Conservation (phyloP, 345 rosid species). For the Hirschfeldia incana region DNA sequence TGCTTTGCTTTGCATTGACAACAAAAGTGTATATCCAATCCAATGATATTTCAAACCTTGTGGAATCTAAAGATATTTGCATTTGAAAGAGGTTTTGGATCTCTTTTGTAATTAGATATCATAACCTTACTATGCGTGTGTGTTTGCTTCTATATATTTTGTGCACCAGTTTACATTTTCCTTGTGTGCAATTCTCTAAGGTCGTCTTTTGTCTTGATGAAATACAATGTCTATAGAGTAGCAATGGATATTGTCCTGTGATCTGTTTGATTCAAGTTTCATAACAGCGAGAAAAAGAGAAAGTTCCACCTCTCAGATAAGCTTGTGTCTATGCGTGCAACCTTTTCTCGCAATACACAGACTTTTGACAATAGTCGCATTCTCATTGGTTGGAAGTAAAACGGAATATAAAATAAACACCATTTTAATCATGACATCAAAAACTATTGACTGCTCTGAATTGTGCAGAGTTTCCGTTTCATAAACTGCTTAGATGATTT, state of each 20-base stretch:
- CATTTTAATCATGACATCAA: too few relatives aligned
- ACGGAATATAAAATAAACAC: too few relatives aligned
- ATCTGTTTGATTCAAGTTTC: too few relatives aligned
- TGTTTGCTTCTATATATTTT: background rate
- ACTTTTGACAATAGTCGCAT: too few relatives aligned
- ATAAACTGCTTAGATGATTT: too few relatives aligned
- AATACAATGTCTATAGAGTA: background rate
- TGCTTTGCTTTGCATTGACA: conserved; percentile 26
- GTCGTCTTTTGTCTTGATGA: background rate
- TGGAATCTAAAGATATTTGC: conserved; percentile 19
- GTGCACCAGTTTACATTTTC: background rate
- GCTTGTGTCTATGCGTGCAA: too few relatives aligned
- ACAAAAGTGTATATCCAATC: conserved; percentile 29
- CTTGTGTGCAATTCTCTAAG: background rate
- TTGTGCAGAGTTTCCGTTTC: too few relatives aligned
- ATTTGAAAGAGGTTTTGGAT: conserved; percentile 11
- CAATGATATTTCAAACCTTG: conserved; percentile 9
- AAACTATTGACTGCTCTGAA: too few relatives aligned
- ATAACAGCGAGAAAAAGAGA: too few relatives aligned
- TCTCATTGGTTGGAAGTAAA: too few relatives aligned
- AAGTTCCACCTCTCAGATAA: too few relatives aligned
- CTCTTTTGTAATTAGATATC: conserved; percentile 31
- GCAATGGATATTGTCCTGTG: background rate
- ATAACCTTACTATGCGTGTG: background rate
- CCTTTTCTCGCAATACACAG: too few relatives aligned